Percentiles rank a stretch among this genome's conserved stretches.
These are phyloP conservation scores for Pyrus hybrid DNA, from an alignment of 331 rosid genomes.

Conservation along the genomic window DNA sequence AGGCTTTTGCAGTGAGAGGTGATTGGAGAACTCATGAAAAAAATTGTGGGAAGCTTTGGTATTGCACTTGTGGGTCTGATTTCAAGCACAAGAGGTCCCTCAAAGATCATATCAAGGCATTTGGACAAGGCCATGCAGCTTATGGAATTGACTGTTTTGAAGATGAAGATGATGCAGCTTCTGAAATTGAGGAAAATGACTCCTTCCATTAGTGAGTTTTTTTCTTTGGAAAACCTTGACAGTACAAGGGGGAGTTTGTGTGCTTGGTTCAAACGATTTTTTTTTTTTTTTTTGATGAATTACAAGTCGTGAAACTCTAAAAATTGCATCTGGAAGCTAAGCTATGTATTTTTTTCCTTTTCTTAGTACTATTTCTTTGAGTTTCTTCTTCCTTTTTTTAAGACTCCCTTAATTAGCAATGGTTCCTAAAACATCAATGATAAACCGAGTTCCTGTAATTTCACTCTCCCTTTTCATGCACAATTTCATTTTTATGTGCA, in stretches of 20 bases:
- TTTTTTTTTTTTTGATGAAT: no score
- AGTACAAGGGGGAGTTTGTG: neutral
- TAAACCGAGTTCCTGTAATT: neutral
- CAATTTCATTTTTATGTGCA: no score
- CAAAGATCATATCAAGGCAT: slow-evolving; percentile 78
- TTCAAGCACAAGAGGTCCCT: slow-evolving; percentile 87
- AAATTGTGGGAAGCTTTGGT: slow-evolving; percentile 93
- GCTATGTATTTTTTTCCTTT: neutral
- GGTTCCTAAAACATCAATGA: neutral
- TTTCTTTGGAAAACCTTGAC: no score
- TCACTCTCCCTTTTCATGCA: neutral
- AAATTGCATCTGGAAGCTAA: neutral
- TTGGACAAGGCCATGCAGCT: slow-evolving; percentile 72
- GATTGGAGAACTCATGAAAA: slow-evolving; percentile 98
- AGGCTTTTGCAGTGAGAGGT: slow-evolving; percentile 89
- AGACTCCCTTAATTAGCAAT: neutral
- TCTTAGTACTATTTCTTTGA: neutral
- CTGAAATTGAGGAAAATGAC: slow-evolving; percentile 61
- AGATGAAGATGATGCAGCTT: slow-evolving; percentile 40
- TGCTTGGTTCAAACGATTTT: neutral
- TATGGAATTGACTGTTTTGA: slow-evolving; percentile 62
- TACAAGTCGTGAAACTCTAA: neutral
- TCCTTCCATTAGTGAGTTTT: neutral
- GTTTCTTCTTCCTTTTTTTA: neutral
- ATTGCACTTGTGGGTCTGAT: slow-evolving; percentile 91